phyloP scores from a whole-genome alignment of 176 grass and related monocot species.

The Oryza glaberrima region DNA sequence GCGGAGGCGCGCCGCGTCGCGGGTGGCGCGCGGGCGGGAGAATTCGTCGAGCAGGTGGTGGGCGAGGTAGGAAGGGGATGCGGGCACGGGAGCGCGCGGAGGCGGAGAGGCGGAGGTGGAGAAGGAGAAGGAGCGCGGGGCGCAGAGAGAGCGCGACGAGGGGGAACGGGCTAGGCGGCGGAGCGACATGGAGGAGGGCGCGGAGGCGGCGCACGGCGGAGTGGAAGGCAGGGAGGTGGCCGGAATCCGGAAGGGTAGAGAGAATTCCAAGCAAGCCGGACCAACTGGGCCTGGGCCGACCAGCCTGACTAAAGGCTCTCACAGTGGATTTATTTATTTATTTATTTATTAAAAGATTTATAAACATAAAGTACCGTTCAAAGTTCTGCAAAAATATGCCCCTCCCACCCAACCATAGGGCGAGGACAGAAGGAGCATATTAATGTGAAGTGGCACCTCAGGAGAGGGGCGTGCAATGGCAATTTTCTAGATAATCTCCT shows the following conservation, averaged over 20 bases:
- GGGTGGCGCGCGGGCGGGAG: conserved; percentile 53
- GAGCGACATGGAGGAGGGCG: conserved; percentile 25
- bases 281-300: no score
- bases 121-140: conserved; percentile 17
- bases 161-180: not conserved
- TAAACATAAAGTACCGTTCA: no score
- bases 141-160: not conserved
- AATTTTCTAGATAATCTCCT: no score
- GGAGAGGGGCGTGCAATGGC: no score
- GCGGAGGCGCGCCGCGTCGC: conserved; percentile 48
- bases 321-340: no score
- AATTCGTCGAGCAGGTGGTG: conserved; percentile 87
- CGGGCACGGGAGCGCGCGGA: not conserved
- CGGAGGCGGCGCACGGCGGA: not conserved
- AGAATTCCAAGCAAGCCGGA: no score
- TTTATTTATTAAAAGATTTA: no score
- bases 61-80: conserved; percentile 32
- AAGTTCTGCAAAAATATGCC: no score
- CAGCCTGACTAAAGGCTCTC: no score
- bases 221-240: not conserved
- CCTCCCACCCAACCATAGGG: no score
- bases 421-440: no score
- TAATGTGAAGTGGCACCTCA: no score
- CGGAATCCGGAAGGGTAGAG: not conserved
- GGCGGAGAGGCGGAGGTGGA: not conserved